Base-by-base conservation (phyloP, 2,329 filamentous ascomycete genomes). In the Alternaria solani region DNA sequence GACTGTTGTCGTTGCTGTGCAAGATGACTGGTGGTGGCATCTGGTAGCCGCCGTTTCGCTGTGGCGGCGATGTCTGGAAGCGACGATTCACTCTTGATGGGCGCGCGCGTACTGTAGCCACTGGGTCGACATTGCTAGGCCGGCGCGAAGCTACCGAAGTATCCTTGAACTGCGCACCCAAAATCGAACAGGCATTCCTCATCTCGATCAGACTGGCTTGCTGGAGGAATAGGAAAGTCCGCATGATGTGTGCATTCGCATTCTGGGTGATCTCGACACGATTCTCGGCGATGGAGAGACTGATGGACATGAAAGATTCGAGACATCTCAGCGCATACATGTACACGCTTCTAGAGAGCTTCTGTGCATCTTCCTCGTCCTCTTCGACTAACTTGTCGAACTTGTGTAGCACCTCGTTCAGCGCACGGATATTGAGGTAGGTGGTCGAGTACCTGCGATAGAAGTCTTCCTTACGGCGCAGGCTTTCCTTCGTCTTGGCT, bases 161-260 rank as follows among this genome's bases (percentile, higher is more conserved):
- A 14, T 75, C 72, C 42, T 68, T 74, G 63, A 78, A 78, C 25
- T 77, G 72, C 5, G 74, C 75, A 14, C 83, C 83, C 51, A 88
- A 79, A 54, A 82, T 79, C 23, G 80, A 78, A 69, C 85, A 87
- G 41, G 86, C 84, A 71, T 89, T 89, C 51, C 85, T 84, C 60
- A 87, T 79, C 71, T 89, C 87, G 46, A 87, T 76, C 49, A 88
- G 73, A 62, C 86, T 85, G 48, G 84, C 83, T 66, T 87, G 87
- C 36, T 88, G 81, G 63, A 87, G 82, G 36, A 88, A 81, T 76
- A 89, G 82, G 43, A 88, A 79, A 16, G 83, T 86, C 26, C 87
- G 84, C 52, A 89, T 78, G 63, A 88, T 85, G 57, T 85, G 83
- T 7, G 83, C 80, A 65, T 89, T 86, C 4, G 83, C 82, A 49